phyloP scores from a whole-genome alignment of 2,329 filamentous ascomycete genomes.

The Pseudogymnoascus sp. region DNA sequence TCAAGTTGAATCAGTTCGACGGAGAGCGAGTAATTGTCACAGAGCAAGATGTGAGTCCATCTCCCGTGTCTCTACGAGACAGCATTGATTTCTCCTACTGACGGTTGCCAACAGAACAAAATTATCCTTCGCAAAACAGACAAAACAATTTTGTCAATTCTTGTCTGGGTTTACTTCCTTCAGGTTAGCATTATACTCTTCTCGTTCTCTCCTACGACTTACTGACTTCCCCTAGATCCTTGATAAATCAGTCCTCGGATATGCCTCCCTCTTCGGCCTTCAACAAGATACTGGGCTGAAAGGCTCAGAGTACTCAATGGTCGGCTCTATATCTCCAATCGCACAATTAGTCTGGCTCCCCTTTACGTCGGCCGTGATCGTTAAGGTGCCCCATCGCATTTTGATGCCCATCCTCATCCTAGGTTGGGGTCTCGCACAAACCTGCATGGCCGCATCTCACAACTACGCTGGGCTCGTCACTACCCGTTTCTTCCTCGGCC shows the following conservation, averaged over 20 bases:
- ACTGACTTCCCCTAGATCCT: slow-evolving; percentile 34
- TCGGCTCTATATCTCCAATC: slow-evolving; percentile 51
- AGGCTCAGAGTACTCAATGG: slow-evolving; percentile 45
- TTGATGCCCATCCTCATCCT: slow-evolving; percentile 45
- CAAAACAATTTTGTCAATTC: slow-evolving; percentile 21
- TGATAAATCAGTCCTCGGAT: slow-evolving; percentile 43
- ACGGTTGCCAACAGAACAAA: neutral
- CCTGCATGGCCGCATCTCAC: slow-evolving; percentile 36
- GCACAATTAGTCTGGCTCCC: slow-evolving; percentile 56
- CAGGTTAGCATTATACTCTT: slow-evolving; percentile 22
- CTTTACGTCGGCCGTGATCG: slow-evolving; percentile 52
- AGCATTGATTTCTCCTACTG: neutral
- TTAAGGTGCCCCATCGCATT: slow-evolving; percentile 52
- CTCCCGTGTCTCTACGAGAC: neutral
- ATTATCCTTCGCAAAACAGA: slow-evolving; percentile 9
- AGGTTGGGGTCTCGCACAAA: slow-evolving; percentile 43
- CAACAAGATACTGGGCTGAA: slow-evolving; percentile 45
- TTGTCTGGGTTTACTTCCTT: slow-evolving; percentile 40
- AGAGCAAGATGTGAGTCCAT: neutral
- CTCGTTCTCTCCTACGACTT: neutral
- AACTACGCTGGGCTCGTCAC: slow-evolving; percentile 71
- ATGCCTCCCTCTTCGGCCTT: slow-evolving; percentile 54
- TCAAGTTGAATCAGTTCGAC: neutral
- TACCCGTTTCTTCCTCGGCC: slow-evolving; percentile 77
- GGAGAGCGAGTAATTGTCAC: neutral